Percentiles rank a stretch among this genome's conserved stretches.
These are phyloP conservation scores for Pistacia vera DNA, from an alignment of 345 rosid genomes.

Conservation along the genomic window DNA sequence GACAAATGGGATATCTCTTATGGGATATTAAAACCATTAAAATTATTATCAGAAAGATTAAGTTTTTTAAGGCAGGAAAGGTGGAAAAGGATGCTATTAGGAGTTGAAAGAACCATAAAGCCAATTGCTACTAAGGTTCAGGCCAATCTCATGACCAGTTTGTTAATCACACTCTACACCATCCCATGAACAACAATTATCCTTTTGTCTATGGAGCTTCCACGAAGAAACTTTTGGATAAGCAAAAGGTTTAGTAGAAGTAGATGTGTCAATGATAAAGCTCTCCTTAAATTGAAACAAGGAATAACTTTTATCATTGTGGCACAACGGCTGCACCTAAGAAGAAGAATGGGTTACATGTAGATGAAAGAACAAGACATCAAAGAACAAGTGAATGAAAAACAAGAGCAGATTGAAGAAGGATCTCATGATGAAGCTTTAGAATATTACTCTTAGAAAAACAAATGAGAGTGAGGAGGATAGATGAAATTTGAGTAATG, in stretches of 20 bases:
- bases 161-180: background rate
- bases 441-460: too few species aligned
- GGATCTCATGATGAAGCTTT: too few species aligned
- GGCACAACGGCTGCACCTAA: background rate
- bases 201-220: background rate
- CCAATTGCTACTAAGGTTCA: background rate
- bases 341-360: too few species aligned
- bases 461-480: too few species aligned
- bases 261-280: background rate
- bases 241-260: background rate
- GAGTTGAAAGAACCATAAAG: conserved; percentile 12
- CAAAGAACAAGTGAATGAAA: too few species aligned
- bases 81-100: background rate
- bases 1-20: background rate
- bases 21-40: background rate
- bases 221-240: background rate
- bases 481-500: too few species aligned
- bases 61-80: conserved; percentile 1
- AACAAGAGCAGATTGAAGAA: too few species aligned
- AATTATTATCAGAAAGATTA: background rate
- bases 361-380: too few species aligned
- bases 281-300: background rate
- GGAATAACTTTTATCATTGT: background rate
- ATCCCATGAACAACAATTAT: conserved; percentile 1
- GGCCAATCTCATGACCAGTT: background rate